Evolutionary conservation across 2,329 filamentous ascomycete genomes (phyloP).

Genomic region (Sarocladium strictum): DNA sequence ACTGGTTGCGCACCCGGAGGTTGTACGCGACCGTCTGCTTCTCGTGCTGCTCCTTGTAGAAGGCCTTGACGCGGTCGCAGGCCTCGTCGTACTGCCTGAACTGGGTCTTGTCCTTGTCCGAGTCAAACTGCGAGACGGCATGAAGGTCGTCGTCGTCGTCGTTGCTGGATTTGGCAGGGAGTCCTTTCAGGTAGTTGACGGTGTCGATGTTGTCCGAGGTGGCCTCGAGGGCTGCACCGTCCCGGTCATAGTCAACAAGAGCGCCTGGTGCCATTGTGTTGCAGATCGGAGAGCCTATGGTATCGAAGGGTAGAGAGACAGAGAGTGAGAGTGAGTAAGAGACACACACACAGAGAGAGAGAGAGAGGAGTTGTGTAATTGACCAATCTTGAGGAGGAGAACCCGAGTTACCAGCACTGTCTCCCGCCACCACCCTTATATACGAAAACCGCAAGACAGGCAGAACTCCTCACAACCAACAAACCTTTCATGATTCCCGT

Average conservation of each 20-base stretch:
- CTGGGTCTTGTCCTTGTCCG: constrained; percentile 69
- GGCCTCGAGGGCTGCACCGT: constrained; percentile 36
- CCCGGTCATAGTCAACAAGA: constrained; percentile 14
- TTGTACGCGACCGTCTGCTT: constrained; percentile 81
- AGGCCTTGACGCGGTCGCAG: constrained; percentile 77
- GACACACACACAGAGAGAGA: too few species aligned
- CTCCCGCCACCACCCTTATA: too few species aligned
- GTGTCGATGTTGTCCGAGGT: constrained; percentile 36
- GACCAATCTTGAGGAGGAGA: too few species aligned
- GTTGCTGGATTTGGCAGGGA: neutral
- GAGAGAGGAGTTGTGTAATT: too few species aligned
- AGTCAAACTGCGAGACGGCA: constrained; percentile 61
- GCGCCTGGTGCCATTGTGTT: constrained; percentile 22
- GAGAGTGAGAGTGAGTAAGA: neutral
- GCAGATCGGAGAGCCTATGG: neutral
- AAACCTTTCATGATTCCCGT: neutral
- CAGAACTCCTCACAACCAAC: neutral
- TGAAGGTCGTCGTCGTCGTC: constrained; percentile 39
- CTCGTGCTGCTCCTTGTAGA: constrained; percentile 69
- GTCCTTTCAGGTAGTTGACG: constrained; percentile 7
- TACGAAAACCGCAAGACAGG: neutral
- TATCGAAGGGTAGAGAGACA: neutral
- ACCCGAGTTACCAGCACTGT: too few species aligned
- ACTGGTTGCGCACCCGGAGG: constrained; percentile 62
- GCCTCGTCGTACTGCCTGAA: constrained; percentile 82